Evolutionary conservation across 495 filamentous ascomycete genomes (phyloP).

Genomic region (Ramalina intermedia): DNA sequence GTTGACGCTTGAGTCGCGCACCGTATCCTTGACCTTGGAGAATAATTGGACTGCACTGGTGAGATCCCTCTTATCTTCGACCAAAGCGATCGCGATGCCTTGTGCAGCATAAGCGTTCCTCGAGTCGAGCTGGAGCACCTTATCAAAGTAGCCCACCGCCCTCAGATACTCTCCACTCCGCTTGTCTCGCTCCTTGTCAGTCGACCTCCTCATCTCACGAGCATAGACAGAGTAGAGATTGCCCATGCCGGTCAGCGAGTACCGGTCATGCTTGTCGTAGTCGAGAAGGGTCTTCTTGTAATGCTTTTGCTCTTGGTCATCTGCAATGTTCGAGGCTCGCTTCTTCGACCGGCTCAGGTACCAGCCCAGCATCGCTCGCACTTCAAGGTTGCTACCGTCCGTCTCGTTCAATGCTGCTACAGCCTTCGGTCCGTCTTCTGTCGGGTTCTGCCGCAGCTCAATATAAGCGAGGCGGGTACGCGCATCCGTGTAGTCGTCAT

Average conservation of each 20-base stretch:
- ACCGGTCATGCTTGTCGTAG: slow-evolving; percentile 92
- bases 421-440: slow-evolving; percentile 70
- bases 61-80: slow-evolving; percentile 85
- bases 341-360: slow-evolving; percentile 78
- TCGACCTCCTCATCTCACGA: slow-evolving; percentile 84
- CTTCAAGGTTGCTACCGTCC: slow-evolving; percentile 71
- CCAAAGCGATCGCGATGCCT: slow-evolving; percentile 81
- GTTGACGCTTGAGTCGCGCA: slow-evolving; percentile 74
- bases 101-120: slow-evolving; percentile 94
- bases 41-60: slow-evolving; percentile 70
- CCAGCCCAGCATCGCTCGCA: slow-evolving; percentile 86
- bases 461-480: slow-evolving; percentile 79
- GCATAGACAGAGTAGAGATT: slow-evolving; percentile 77
- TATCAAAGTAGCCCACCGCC: slow-evolving; percentile 96
- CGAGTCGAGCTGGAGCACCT: slow-evolving; percentile 80
- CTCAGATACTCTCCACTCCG: slow-evolving; percentile 71
- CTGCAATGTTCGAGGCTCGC: slow-evolving; percentile 59
- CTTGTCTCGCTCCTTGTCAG: slow-evolving; percentile 79
- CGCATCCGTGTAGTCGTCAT: slow-evolving; percentile 84
- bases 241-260: slow-evolving; percentile 89
- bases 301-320: slow-evolving; percentile 82
- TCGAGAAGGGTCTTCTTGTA: slow-evolving; percentile 92
- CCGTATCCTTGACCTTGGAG: slow-evolving; percentile 70
- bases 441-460: slow-evolving; percentile 65
- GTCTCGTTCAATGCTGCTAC: slow-evolving; percentile 69